Percentiles rank a stretch among this genome's conserved stretches.
Conservation (phyloP, 768 basidiomycete genomes). For the Omphalotus guepiniiformis region DNA sequence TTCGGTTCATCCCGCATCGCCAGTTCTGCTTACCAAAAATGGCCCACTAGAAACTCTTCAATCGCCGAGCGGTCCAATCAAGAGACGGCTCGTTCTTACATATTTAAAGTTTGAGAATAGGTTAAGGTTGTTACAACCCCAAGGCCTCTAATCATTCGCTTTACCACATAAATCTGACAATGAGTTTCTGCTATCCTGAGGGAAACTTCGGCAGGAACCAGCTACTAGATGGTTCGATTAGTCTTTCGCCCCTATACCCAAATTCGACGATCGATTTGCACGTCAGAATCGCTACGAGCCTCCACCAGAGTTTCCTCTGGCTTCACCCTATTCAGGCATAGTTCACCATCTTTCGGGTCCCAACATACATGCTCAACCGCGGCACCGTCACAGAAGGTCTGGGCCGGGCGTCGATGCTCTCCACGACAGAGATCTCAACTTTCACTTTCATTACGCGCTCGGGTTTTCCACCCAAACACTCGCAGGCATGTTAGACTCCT, state of each 20-base stretch:
- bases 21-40: conserved; percentile 74
- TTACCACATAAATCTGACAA: conserved; percentile 63
- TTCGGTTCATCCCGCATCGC: conserved; percentile 70
- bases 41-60: conserved; percentile 78
- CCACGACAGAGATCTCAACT: conserved; percentile 51
- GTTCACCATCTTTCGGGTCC: conserved; percentile 91
- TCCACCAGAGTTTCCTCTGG: conserved; percentile 96
- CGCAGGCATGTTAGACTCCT: conserved; percentile 83
- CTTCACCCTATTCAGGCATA: conserved; percentile 83
- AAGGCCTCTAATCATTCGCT: conserved; percentile 92
- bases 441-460: conserved; percentile 68
- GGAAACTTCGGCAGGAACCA: conserved; percentile 92
- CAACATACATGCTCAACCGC: conserved; percentile 82
- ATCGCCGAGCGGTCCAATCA: conserved; percentile 78
- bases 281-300: conserved; percentile 94
- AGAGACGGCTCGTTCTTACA: conserved; percentile 82
- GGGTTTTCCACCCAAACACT: conserved; percentile 76
- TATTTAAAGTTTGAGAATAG: conserved; percentile 81
- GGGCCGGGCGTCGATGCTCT: conserved; percentile 73
- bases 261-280: conserved; percentile 95
- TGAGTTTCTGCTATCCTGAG: conserved; percentile 56
- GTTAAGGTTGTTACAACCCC: conserved; percentile 87
- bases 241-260: conserved; percentile 96
- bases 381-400: conserved; percentile 68
- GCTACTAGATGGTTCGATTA: conserved; percentile 94